These are phyloP conservation scores for Coemansia sp. DNA, from an alignment of 192 early-diverging fungal genomes.

Conservation along the genomic window DNA sequence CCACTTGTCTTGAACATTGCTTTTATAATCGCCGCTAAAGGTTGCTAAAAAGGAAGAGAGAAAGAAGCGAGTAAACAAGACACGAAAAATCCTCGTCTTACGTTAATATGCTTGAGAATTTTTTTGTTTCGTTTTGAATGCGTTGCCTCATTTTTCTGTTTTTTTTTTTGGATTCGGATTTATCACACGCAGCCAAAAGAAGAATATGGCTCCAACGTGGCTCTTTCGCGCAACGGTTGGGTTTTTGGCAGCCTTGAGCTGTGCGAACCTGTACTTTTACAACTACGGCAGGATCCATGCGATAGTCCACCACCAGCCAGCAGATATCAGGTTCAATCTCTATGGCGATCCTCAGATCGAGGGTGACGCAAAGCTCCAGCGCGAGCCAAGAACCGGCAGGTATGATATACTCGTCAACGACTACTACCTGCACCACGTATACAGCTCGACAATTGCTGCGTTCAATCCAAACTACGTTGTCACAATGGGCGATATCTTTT, in stretches of 20 bases:
- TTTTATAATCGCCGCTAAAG: not conserved
- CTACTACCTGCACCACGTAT: slow-evolving; percentile 60
- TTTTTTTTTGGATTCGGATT: not conserved
- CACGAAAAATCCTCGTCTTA: too few species aligned
- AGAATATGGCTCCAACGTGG: slow-evolving; percentile 5
- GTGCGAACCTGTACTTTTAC: slow-evolving; percentile 35
- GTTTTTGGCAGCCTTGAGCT: slow-evolving; percentile 17
- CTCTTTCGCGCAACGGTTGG: slow-evolving; percentile 15
- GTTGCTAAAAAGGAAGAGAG: not conserved
- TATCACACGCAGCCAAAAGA: not conserved
- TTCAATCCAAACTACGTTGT: slow-evolving; percentile 56
- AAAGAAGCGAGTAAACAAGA: too few species aligned
- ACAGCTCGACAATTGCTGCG: slow-evolving; percentile 54
- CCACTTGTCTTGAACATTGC: not conserved
- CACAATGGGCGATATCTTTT: slow-evolving; percentile 68
- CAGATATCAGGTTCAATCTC: slow-evolving; percentile 57
- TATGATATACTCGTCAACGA: slow-evolving; percentile 62
- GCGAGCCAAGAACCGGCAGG: slow-evolving; percentile 56
- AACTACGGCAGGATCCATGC: slow-evolving; percentile 39
- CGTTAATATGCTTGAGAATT: too few species aligned
- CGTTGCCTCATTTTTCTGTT: not conserved
- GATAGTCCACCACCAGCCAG: slow-evolving; percentile 14
- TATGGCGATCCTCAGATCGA: slow-evolving; percentile 72
- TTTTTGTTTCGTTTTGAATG: not conserved
- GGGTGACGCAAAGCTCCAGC: slow-evolving; percentile 61